Evolutionary conservation across 2,329 filamentous ascomycete species (phyloP).

Genomic region (Fusarium pseudograminearum): DNA sequence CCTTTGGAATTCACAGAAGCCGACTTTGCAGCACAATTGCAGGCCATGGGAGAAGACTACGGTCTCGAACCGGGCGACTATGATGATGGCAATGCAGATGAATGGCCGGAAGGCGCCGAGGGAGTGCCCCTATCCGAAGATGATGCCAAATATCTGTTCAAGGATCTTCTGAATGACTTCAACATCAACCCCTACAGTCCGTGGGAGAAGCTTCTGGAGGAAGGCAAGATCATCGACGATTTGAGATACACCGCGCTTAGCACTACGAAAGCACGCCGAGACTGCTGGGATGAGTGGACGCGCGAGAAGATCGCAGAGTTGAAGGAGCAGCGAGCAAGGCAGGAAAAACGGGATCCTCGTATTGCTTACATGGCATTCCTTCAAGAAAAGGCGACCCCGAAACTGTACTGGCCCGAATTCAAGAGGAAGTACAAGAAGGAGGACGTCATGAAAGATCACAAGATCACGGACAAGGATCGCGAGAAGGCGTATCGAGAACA

Average conservation of each 20-base stretch:
- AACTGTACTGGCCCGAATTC: constrained; percentile 98
- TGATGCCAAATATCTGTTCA: constrained; percentile 83
- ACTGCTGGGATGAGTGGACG: constrained; percentile 88
- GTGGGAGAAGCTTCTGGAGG: constrained; percentile 91
- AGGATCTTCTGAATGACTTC: constrained; percentile 85
- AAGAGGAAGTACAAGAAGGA: constrained; percentile 90
- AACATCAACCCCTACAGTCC: constrained; percentile 87
- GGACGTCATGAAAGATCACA: constrained; percentile 79
- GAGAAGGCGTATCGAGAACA: constrained; percentile 85
- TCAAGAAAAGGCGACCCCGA: constrained; percentile 84
- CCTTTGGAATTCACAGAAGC: constrained; percentile 90
- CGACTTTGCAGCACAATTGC: constrained; percentile 92
- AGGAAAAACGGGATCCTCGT: constrained; percentile 84
- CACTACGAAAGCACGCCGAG: constrained; percentile 84
- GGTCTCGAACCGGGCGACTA: constrained; percentile 82
- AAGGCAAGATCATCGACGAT: constrained; percentile 85
- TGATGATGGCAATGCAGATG: constrained; percentile 70
- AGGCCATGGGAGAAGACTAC: constrained; percentile 89
- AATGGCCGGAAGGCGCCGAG: constrained; percentile 78
- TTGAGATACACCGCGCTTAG: constrained; percentile 84
- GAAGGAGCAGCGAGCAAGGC: constrained; percentile 77
- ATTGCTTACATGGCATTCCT: constrained; percentile 87
- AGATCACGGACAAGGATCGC: constrained; percentile 78
- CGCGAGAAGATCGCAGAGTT: constrained; percentile 79
- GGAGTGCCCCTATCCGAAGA: constrained; percentile 77